Conservation (phyloP, 345 rosid genomes). For the Camelina sativa region DNA sequence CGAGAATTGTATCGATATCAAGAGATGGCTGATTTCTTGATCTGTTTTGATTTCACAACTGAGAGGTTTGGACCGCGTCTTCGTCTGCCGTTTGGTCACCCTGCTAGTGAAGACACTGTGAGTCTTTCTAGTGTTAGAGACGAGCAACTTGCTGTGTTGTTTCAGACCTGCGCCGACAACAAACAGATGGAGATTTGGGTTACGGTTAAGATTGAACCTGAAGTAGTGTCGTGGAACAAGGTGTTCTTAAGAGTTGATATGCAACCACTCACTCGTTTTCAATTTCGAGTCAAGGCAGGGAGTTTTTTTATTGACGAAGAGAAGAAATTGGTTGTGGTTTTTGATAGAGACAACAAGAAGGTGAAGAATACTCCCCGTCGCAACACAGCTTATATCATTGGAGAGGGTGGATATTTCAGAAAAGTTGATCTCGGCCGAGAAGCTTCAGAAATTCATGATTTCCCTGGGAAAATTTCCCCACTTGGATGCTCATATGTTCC, state of each 20-base stretch:
- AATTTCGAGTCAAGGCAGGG: not conserved
- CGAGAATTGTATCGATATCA: too few relatives aligned
- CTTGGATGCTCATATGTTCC: slow-evolving; percentile 22
- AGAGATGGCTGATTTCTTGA: not conserved
- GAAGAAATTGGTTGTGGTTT: not conserved
- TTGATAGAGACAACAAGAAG: not conserved
- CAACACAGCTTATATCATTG: slow-evolving; percentile 26
- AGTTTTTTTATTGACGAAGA: slow-evolving; percentile 22
- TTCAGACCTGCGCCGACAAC: not conserved
- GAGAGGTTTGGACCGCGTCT: slow-evolving; percentile 22
- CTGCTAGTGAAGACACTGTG: not conserved
- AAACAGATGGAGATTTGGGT: not conserved
- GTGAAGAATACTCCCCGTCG: not conserved
- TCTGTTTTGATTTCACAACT: slow-evolving; percentile 11
- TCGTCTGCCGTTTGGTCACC: not conserved
- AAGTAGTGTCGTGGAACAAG: slow-evolving; percentile 4
- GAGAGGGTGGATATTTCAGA: slow-evolving; percentile 12
- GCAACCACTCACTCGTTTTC: not conserved
- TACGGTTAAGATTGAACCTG: slow-evolving; percentile 16
- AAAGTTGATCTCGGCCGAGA: slow-evolving; percentile 2
- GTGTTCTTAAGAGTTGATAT: slow-evolving; percentile 7
- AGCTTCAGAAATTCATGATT: not conserved
- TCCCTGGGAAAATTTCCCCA: not conserved
- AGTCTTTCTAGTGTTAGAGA: slow-evolving; percentile 20
- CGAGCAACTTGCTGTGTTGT: slow-evolving; percentile 16